A percentile compares a stretch with the other conserved stretches of the same genome.
These are phyloP conservation scores for Arabidopsis thaliana DNA, from an alignment of 345 rosid species.

Conservation along the genomic window DNA sequence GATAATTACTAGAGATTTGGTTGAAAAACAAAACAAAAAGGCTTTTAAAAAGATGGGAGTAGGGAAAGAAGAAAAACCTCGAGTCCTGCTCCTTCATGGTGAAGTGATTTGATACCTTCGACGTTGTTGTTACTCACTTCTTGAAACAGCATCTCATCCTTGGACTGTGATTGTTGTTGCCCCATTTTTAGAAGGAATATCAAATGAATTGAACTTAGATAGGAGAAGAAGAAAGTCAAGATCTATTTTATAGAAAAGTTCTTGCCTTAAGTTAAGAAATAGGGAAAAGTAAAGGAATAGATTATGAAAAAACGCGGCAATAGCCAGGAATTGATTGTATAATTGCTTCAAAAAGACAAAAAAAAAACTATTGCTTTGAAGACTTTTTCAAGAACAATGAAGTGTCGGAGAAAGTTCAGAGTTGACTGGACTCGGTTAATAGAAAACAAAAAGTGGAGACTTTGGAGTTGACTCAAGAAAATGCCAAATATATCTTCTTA, in stretches of 20 bases:
- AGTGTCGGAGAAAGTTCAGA: conserved; percentile 11
- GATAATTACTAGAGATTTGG: background rate
- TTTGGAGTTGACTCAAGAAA: conserved; percentile 1
- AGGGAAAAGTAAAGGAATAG: background rate
- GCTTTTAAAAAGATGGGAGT: background rate
- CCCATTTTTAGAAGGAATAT: conserved; percentile 52
- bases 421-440: background rate
- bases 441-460: background rate
- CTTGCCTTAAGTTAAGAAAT: background rate
- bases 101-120: conserved; percentile 74
- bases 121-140: conserved; percentile 62
- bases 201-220: background rate
- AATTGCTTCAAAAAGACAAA: background rate
- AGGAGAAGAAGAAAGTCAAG: background rate
- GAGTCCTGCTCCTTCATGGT: conserved; percentile 75
- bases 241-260: background rate
- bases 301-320: background rate
- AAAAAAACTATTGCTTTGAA: background rate
- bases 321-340: background rate
- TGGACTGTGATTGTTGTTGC: conserved; percentile 74
- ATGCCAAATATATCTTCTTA: background rate
- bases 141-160: conserved; percentile 69
- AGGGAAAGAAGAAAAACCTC: conserved; percentile 54
- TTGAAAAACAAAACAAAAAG: background rate
- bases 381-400: background rate